phyloP scores from a whole-genome alignment of 148 eudicot species.

The Rhododendron griersonianum region DNA sequence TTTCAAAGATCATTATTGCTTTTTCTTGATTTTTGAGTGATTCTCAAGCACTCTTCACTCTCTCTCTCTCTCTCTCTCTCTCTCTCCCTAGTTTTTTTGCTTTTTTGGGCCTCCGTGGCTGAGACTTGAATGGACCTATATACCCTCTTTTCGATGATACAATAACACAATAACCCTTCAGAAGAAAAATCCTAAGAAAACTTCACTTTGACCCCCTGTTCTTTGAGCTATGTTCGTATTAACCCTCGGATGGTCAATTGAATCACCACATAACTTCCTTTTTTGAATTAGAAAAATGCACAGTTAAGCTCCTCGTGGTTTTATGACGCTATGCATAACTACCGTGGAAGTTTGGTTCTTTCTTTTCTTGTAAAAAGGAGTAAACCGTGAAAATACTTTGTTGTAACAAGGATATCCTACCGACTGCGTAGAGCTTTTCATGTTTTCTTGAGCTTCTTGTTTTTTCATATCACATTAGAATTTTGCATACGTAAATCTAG shows the following conservation, averaged over 20 bases:
- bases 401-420: no score
- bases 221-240: not conserved
- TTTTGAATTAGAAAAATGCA: not conserved
- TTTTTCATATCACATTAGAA: not conserved
- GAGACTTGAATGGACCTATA: not conserved
- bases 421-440: not conserved
- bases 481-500: no score
- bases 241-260: not conserved
- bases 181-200: not conserved
- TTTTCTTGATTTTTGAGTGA: slow-evolving; percentile 6
- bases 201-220: not conserved
- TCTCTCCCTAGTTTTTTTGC: no score
- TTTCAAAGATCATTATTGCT: slow-evolving; percentile 22
- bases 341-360: not conserved
- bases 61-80: not conserved
- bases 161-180: not conserved
- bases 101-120: not conserved
- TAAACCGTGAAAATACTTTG: not conserved
- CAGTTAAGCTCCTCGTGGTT: not conserved
- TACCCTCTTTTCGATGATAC: not conserved
- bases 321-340: not conserved
- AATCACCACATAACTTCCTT: not conserved
- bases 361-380: not conserved
- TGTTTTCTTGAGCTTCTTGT: not conserved
- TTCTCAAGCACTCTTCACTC: not conserved